Conservation (phyloP, 257 asterid species). For the Plectranthus barbatus region DNA sequence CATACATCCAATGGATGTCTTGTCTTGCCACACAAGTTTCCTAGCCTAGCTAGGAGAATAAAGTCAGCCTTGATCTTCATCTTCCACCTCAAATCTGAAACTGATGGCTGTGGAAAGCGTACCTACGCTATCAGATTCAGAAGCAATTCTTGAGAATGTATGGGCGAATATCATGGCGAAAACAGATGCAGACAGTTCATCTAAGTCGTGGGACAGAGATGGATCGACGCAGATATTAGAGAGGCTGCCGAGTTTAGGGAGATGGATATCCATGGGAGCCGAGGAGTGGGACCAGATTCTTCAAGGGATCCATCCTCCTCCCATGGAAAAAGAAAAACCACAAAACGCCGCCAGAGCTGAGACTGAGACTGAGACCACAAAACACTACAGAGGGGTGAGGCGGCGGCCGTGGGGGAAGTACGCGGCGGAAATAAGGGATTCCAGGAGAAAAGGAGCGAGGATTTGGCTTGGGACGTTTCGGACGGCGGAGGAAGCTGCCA, state of each 20-base stretch:
- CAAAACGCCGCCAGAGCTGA: not conserved
- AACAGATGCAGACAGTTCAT: constrained; percentile 6
- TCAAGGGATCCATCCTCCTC: constrained; percentile 16
- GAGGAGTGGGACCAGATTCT: constrained; percentile 65
- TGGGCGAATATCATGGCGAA: constrained; percentile 61
- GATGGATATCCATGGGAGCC: constrained; percentile 66
- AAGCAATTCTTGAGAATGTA: constrained; percentile 44
- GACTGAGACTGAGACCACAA: not conserved
- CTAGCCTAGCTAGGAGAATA: not conserved
- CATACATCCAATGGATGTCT: constrained; percentile 34
- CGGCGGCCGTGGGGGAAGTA: constrained; percentile 78
- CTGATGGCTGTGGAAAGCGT: constrained; percentile 19
- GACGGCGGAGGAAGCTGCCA: constrained; percentile 72
- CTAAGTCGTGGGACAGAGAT: constrained; percentile 26
- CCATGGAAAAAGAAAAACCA: not conserved
- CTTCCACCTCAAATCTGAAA: too few relatives aligned
- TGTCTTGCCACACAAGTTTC: constrained; percentile 38
- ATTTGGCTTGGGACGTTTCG: constrained; percentile 72
- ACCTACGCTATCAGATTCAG: too few relatives aligned
- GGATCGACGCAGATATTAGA: constrained; percentile 25
- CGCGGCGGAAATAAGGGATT: constrained; percentile 78
- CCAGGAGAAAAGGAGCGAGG: constrained; percentile 56
- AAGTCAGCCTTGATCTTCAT: too few relatives aligned
- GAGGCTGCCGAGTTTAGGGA: constrained; percentile 65
- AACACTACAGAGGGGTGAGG: constrained; percentile 64